phyloP scores from a whole-genome alignment of 2,329 filamentous ascomycete species.

The Fusarium compactum region DNA sequence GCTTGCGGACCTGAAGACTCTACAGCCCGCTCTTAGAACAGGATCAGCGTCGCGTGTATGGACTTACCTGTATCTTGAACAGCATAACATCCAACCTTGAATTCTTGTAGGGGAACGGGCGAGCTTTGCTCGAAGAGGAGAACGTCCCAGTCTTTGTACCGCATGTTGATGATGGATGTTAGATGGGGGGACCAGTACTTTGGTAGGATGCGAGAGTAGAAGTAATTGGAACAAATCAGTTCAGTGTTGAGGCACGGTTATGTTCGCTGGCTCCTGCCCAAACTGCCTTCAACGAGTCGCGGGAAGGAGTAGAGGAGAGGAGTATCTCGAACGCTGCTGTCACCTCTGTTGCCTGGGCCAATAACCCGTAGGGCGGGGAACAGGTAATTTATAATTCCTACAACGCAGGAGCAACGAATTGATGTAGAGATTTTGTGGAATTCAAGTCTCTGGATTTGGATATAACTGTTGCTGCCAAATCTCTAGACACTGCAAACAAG shows the following conservation, averaged over 20 bases:
- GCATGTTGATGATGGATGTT: slow-evolving; percentile 66
- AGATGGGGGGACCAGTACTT: not conserved
- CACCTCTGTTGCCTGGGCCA: not conserved
- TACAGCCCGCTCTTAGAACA: slow-evolving; percentile 43
- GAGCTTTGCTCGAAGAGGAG: slow-evolving; percentile 78
- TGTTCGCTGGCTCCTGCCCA: slow-evolving; percentile 2
- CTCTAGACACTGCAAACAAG: not conserved
- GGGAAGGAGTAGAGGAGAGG: slow-evolving; percentile 25
- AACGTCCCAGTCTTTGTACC: slow-evolving; percentile 88
- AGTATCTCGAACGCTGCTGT: not conserved
- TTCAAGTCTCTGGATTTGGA: not conserved
- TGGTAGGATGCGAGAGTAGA: not conserved
- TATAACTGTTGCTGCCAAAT: not conserved
- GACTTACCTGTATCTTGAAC: slow-evolving; percentile 63
- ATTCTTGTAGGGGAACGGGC: slow-evolving; percentile 82
- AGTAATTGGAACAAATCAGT: not conserved
- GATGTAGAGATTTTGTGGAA: not conserved
- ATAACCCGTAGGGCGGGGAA: not conserved
- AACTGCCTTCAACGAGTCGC: not conserved
- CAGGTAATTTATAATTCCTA: not conserved
- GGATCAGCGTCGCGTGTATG: no score
- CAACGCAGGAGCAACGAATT: not conserved
- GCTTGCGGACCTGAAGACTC: slow-evolving; percentile 66
- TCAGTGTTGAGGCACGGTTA: not conserved
- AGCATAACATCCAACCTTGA: slow-evolving; percentile 81